Evolutionary conservation across 352 stramenopile species (phyloP).

Genomic region (Globisporangium takayamanum): DNA sequence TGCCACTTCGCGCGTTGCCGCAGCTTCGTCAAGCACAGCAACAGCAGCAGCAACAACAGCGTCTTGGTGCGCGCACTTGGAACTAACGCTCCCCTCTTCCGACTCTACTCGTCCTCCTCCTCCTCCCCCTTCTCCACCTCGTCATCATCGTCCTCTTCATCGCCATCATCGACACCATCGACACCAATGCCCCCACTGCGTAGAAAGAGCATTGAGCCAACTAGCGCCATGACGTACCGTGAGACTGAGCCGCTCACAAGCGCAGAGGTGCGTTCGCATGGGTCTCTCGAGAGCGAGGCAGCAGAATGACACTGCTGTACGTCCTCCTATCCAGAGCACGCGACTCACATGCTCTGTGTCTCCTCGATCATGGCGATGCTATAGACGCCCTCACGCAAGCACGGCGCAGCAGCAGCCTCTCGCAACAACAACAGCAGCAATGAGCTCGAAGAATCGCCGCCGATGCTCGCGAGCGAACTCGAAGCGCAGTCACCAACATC

Average conservation of each 20-base stretch:
- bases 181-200: not conserved
- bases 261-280: slow-evolving; percentile 12
- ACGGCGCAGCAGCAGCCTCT: not conserved
- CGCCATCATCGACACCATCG: not conserved
- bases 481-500: not conserved
- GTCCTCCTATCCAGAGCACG: too few relatives aligned
- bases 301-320: not conserved
- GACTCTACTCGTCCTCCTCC: slow-evolving; percentile 27
- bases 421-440: not conserved
- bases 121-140: slow-evolving; percentile 1
- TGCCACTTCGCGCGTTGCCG: slow-evolving; percentile 14
- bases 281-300: not conserved
- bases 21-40: not conserved
- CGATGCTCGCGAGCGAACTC: not conserved
- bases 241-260: slow-evolving; percentile 37
- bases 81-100: slow-evolving; percentile 28
- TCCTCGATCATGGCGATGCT: not conserved
- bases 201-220: slow-evolving; percentile 12
- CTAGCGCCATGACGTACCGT: slow-evolving; percentile 18
- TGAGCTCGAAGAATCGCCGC: not conserved
- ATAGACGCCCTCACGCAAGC: not conserved
- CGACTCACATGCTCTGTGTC: too few relatives aligned
- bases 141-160: not conserved
- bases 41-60: slow-evolving; percentile 7
- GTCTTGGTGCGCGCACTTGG: slow-evolving; percentile 7